Conservation (phyloP, 2,329 filamentous ascomycete genomes). For the Apiospora saccharicola region DNA sequence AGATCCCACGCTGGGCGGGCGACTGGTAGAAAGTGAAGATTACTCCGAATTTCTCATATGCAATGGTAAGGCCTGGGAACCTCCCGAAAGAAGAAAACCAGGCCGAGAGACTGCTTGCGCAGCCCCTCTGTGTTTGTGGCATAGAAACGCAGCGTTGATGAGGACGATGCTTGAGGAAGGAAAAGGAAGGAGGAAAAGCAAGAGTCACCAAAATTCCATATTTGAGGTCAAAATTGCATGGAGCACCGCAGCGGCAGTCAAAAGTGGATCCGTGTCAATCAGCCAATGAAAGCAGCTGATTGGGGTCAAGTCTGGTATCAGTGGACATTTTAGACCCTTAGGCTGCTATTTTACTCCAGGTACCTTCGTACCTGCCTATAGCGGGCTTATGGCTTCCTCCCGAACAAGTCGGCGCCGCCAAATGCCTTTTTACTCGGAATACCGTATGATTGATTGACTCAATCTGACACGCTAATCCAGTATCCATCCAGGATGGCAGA, state of each 20-base stretch:
- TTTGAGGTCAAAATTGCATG: conserved; percentile 23
- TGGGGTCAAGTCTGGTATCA: neutral
- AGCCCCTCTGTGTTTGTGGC: conserved; percentile 75
- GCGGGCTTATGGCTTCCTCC: conserved; percentile 18
- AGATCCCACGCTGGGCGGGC: conserved; percentile 51
- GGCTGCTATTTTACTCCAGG: neutral
- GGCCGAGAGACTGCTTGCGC: conserved; percentile 48
- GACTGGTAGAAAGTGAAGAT: conserved; percentile 71
- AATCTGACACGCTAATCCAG: conserved; percentile 5
- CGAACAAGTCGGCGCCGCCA: conserved; percentile 20
- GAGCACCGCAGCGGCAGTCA: neutral
- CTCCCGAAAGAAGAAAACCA: conserved; percentile 33
- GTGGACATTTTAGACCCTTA: neutral
- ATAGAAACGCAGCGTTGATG: conserved; percentile 96
- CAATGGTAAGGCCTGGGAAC: conserved; percentile 44
- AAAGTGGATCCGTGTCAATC: neutral
- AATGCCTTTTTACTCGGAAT: neutral
- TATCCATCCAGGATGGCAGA: conserved; percentile 16
- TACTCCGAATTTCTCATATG: conserved; percentile 99
- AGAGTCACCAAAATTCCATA: conserved; percentile 31
- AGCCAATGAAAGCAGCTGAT: neutral
- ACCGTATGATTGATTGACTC: neutral
- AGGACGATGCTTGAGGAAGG: conserved; percentile 76
- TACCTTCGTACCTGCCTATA: conserved; percentile 18
- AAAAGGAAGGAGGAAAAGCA: conserved; percentile 45